Percentiles rank a stretch among this genome's conserved stretches.
Evolutionary conservation across 345 rosid genomes (phyloP).

Genomic region (Salix exigua): DNA sequence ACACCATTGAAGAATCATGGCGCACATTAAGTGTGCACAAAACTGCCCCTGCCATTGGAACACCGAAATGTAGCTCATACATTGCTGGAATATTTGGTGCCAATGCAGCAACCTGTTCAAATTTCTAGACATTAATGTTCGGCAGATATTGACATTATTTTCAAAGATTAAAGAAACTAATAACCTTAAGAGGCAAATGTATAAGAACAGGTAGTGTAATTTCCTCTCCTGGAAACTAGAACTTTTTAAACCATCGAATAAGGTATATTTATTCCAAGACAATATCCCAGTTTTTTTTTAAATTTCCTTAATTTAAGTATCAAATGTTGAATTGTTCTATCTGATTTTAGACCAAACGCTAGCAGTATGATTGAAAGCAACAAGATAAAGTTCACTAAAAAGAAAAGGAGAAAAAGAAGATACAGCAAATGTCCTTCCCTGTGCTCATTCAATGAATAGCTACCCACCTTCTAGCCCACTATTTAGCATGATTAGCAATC

Average conservation of each 20-base stretch:
- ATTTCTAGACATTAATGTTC: neutral
- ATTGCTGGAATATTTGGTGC: slow-evolving; percentile 57
- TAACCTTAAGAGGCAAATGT: neutral
- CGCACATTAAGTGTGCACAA: slow-evolving; percentile 56
- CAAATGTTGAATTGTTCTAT: neutral
- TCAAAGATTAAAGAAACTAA: neutral
- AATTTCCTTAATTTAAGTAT: neutral
- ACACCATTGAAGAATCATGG: slow-evolving; percentile 46
- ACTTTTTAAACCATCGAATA: neutral
- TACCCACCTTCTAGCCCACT: too few species aligned
- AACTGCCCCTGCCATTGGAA: slow-evolving; percentile 64
- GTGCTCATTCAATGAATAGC: too few species aligned
- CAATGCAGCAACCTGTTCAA: slow-evolving; percentile 53
- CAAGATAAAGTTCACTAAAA: too few species aligned
- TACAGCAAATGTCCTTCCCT: too few species aligned
- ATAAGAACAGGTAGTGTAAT: neutral
- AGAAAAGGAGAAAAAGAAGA: neutral
- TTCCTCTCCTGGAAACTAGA: neutral
- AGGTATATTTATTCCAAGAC: neutral
- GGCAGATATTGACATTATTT: neutral
- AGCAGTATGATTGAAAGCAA: neutral
- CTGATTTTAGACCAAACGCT: neutral
- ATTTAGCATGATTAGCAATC: too few species aligned
- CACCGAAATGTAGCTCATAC: slow-evolving; percentile 66
- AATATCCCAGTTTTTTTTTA: neutral